Evolutionary conservation across 2,329 filamentous ascomycete genomes (phyloP), one percentile per base, ranked within the genome.

Genomic region (Fusarium sp.): DNA sequence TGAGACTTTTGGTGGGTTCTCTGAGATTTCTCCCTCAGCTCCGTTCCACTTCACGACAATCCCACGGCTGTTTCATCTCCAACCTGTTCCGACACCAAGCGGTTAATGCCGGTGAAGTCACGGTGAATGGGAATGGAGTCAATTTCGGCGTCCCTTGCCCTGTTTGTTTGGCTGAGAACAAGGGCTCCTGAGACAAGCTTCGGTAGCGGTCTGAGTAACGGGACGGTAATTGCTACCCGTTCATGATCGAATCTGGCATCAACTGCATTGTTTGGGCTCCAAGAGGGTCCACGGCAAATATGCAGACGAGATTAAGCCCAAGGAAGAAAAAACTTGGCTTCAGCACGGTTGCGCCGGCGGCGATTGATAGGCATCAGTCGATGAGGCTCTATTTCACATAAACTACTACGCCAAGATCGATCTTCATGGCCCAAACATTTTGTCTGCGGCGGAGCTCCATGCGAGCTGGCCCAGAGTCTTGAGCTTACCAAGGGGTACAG

Each of bases 1-100:
- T 69, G 70, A 77, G 70, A 72, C 59, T 77, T 70, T 68, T 59
- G 50, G 72, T 75, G 72, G 72, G 63, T 73, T 73, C 37, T 41
- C 8, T 54, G 32, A 66, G 58, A 41, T 73, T 60, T 60, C 65
- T 74, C 54, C 56, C 58, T 50, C 48, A 58, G 48, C 43, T 64
- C 64, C 23, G 67, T 75, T 73, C 72, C 66, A 75, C 72, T 64
- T 67, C 54, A 71, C 66, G 67, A 67, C 60, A 65, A 62, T 68
- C 60, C 61, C 66, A 65, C 63, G 73, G 73, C 35, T 67, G 45
- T 50, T 59, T 62, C 57, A 41, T 67, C 50, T 54, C 62, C 37
- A 52, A 52, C 41, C 37, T 59, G 41, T 65, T 37, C 73, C 73
- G 73, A 74, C 60, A 64, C 43, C 50, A 75, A 75, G 73, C 73